Conservation (phyloP, 1,139 yeast genomes). For the Entelexis sorbosivorans region DNA sequence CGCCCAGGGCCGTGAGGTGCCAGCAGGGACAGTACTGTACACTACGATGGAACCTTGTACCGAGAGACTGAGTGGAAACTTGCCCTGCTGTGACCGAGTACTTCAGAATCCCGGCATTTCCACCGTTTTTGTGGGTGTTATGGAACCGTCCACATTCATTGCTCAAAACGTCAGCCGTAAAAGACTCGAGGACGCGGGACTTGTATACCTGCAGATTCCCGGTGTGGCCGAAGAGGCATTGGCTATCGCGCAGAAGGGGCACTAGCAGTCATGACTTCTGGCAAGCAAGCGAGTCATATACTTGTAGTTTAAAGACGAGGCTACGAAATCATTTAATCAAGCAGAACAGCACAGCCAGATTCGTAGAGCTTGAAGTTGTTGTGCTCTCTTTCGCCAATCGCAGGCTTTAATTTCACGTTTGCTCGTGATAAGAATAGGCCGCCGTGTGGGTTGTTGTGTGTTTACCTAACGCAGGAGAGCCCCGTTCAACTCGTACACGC, state of each 20-base stretch:
- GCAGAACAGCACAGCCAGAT: too few relatives aligned
- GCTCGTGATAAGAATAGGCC: too few relatives aligned
- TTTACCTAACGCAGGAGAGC: background rate
- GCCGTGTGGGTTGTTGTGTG: background rate
- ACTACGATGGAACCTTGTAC: constrained; percentile 99
- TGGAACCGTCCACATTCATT: constrained; percentile 84
- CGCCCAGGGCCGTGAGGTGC: constrained; percentile 40
- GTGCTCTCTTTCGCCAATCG: too few relatives aligned
- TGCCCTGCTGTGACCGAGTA: constrained; percentile 78
- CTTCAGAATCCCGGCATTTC: constrained; percentile 43
- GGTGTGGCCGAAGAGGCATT: constrained; percentile 73
- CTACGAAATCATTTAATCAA: too few relatives aligned
- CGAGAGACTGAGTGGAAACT: constrained; percentile 74
- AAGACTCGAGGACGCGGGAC: constrained; percentile 44
- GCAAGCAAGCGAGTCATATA: too few relatives aligned
- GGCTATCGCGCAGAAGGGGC: constrained; percentile 68
- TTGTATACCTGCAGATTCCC: constrained; percentile 68
- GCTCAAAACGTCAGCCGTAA: constrained; percentile 56
- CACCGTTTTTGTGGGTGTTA: constrained; percentile 81
- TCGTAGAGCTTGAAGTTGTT: too few relatives aligned
- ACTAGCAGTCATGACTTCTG: too few relatives aligned
- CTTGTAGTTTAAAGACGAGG: too few relatives aligned
- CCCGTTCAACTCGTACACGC: background rate
- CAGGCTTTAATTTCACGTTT: too few relatives aligned
- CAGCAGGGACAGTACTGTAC: constrained; percentile 69